A percentile compares a stretch with the other conserved stretches of the same genome.
These are phyloP conservation scores for Coemansia interrupta DNA, from an alignment of 192 early-diverging fungal genomes.

Conservation along the genomic window DNA sequence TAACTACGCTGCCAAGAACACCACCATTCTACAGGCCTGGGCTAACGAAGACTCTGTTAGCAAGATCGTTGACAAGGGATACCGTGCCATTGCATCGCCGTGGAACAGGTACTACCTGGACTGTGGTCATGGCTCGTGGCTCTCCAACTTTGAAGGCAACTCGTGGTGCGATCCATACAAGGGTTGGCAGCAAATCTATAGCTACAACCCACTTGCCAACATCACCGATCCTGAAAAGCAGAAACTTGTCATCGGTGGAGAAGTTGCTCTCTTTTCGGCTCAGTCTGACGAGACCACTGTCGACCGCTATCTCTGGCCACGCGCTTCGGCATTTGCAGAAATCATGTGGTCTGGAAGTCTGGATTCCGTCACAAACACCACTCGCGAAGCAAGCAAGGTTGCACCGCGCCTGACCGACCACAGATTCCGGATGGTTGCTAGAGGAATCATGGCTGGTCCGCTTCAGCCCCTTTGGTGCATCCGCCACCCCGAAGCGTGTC, in stretches of 20 bases:
- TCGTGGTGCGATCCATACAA: slow-evolving; percentile 73
- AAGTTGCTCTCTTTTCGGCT: slow-evolving; percentile 67
- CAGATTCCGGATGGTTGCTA: slow-evolving; percentile 63
- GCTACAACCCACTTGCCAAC: slow-evolving; percentile 58
- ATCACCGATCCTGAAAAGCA: slow-evolving; percentile 56
- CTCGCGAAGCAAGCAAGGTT: slow-evolving; percentile 58
- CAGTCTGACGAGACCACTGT: slow-evolving; percentile 59
- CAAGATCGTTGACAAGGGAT: slow-evolving; percentile 57
- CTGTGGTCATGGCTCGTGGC: slow-evolving; percentile 73
- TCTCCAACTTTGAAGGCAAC: slow-evolving; percentile 59
- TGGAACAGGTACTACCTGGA: slow-evolving; percentile 68
- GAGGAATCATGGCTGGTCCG: slow-evolving; percentile 64
- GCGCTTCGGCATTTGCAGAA: slow-evolving; percentile 65
- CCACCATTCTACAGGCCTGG: slow-evolving; percentile 66
- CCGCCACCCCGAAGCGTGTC: slow-evolving; percentile 51
- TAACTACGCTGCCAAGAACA: slow-evolving; percentile 58
- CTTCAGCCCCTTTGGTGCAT: slow-evolving; percentile 70
- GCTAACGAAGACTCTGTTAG: slow-evolving; percentile 56
- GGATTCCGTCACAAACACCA: slow-evolving; percentile 47
- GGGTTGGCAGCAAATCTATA: slow-evolving; percentile 68
- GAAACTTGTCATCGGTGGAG: slow-evolving; percentile 62
- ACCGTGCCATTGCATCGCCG: slow-evolving; percentile 59
- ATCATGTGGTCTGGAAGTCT: slow-evolving; percentile 67
- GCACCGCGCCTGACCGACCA: slow-evolving; percentile 64
- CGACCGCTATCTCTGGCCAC: slow-evolving; percentile 66